Evolutionary conservation across 345 rosid species (phyloP).

Genomic region (Salix exigua): DNA sequence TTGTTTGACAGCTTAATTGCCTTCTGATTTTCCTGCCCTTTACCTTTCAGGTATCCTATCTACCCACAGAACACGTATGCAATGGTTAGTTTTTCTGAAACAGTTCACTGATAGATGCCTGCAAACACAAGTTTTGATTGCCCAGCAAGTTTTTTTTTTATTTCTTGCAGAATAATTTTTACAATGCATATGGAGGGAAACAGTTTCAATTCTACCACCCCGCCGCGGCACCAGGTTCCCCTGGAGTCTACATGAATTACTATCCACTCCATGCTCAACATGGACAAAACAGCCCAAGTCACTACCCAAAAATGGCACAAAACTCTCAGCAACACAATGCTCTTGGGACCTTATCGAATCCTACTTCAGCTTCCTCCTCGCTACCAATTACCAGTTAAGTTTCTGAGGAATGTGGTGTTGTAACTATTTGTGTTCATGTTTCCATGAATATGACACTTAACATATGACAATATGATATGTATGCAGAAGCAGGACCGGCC

Average conservation of each 20-base stretch:
- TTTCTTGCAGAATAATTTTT: not conserved
- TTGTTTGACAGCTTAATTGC: not conserved
- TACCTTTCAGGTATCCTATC: not conserved
- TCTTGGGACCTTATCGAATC: not conserved
- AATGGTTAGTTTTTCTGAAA: not conserved
- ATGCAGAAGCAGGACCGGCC: not conserved
- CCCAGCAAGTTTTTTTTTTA: not conserved
- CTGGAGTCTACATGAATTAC: not conserved
- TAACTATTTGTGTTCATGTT: not conserved
- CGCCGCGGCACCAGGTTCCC: not conserved
- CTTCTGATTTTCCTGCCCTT: not conserved
- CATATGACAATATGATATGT: not conserved
- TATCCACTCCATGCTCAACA: not conserved
- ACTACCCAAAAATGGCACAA: not conserved
- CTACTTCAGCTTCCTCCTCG: not conserved
- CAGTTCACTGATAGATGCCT: not conserved
- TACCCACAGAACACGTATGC: not conserved
- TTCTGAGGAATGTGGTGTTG: not conserved
- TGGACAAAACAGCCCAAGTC: not conserved
- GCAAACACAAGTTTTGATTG: not conserved
- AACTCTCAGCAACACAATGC: not conserved
- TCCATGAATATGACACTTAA: not conserved
- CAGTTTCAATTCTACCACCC: not conserved
- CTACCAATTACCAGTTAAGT: not conserved
- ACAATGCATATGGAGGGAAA: not conserved